A percentile compares a stretch with the other conserved stretches of the same genome.
These are phyloP conservation scores for Senecio squalidus DNA, from an alignment of 140 eudicot genomes.

Conservation along the genomic window DNA sequence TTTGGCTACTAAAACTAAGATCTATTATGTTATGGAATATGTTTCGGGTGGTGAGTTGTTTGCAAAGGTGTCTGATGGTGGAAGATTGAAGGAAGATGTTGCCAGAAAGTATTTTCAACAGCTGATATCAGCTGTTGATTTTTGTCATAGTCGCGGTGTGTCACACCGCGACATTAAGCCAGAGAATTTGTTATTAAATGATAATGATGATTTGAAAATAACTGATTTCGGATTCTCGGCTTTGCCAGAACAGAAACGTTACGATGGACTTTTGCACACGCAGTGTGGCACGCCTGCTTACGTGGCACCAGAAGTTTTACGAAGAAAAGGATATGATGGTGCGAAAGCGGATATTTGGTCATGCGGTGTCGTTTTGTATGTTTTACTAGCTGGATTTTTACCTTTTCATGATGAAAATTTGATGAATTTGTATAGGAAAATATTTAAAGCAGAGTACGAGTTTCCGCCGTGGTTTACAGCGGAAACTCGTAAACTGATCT, in stretches of 20 bases:
- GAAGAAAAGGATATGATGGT: slow-evolving; percentile 53
- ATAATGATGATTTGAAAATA: slow-evolving; percentile 44
- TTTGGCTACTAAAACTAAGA: slow-evolving; percentile 54
- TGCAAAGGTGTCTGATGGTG: slow-evolving; percentile 41
- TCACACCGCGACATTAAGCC: slow-evolving; percentile 74
- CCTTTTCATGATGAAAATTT: slow-evolving; percentile 68
- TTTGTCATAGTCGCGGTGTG: slow-evolving; percentile 74
- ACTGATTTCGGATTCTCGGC: slow-evolving; percentile 79
- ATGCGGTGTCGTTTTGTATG: slow-evolving; percentile 68
- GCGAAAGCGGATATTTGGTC: slow-evolving; percentile 74
- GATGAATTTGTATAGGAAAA: slow-evolving; percentile 40
- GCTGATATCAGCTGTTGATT: slow-evolving; percentile 60
- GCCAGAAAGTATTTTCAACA: slow-evolving; percentile 71
- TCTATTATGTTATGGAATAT: slow-evolving; percentile 66
- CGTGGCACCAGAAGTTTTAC: slow-evolving; percentile 63
- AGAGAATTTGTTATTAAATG: slow-evolving; percentile 52
- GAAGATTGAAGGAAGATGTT: slow-evolving; percentile 43
- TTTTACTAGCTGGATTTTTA: slow-evolving; percentile 48
- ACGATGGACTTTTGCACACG: slow-evolving; percentile 56
- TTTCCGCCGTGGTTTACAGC: slow-evolving; percentile 59
- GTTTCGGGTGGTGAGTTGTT: slow-evolving; percentile 67
- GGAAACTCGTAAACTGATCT: slow-evolving; percentile 44
- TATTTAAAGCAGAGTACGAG: slow-evolving; percentile 47
- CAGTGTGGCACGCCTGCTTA: slow-evolving; percentile 78
- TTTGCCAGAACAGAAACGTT: slow-evolving; percentile 45